Conservation (phyloP, 2,329 filamentous ascomycete genomes). For the Neoarthrinium moseri region DNA sequence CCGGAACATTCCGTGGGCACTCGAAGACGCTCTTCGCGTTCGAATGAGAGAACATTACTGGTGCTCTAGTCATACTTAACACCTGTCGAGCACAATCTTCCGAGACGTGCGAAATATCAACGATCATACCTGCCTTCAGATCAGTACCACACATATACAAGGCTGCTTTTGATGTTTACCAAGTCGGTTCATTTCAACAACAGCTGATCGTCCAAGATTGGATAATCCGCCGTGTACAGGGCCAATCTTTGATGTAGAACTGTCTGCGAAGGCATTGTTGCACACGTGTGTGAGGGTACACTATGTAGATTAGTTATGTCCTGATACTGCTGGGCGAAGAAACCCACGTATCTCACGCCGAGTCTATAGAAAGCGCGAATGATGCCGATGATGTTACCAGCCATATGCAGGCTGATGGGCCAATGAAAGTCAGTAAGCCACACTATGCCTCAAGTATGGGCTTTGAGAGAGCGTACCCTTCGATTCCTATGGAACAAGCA, state of each 20-base stretch:
- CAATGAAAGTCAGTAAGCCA: background rate
- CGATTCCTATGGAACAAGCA: constrained; percentile 33
- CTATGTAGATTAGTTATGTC: background rate
- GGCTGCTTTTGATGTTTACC: constrained; percentile 13
- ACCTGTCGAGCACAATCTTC: constrained; percentile 22
- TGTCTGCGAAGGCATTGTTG: constrained; percentile 26
- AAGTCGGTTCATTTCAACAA: constrained; percentile 35
- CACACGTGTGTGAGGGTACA: constrained; percentile 26
- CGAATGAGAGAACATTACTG: constrained; percentile 32
- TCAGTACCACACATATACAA: no score
- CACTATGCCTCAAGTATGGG: background rate
- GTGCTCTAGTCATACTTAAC: constrained; percentile 22
- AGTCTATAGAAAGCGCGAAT: constrained; percentile 31
- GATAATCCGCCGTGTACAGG: constrained; percentile 26
- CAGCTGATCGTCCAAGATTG: constrained; percentile 21
- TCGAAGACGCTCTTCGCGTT: constrained; percentile 19
- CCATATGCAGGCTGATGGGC: constrained; percentile 26
- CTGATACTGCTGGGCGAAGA: background rate
- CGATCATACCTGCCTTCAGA: constrained; percentile 21
- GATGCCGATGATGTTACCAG: constrained; percentile 30
- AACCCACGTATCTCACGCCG: constrained; percentile 31
- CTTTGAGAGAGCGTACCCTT: constrained; percentile 18
- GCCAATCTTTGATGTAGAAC: constrained; percentile 21
- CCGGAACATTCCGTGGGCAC: constrained; percentile 36
- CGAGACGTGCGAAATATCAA: constrained; percentile 30